phyloP scores from a whole-genome alignment of 2,329 filamentous ascomycete species.

The Colletotrichum sp. region DNA sequence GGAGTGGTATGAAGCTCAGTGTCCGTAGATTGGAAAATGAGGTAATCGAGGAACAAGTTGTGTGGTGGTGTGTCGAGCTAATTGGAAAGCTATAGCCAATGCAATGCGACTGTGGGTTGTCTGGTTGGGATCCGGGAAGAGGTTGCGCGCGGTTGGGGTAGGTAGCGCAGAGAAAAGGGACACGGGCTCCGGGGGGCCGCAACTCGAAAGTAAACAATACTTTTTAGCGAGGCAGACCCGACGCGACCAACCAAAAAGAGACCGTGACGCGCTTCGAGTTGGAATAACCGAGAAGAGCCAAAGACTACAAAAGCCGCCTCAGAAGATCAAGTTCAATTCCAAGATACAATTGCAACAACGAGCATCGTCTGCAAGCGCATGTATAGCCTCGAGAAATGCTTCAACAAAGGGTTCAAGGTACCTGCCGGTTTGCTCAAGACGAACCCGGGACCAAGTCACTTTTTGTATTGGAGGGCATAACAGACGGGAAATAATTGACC shows the following conservation, averaged over 20 bases:
- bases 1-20: background rate
- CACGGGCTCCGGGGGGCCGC: background rate
- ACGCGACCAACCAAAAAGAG: background rate
- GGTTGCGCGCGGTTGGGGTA: background rate
- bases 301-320: background rate
- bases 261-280: background rate
- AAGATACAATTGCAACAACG: background rate
- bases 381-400: background rate
- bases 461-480: background rate
- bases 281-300: background rate
- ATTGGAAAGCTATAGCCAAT: conserved; percentile 1
- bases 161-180: background rate
- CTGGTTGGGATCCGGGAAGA: background rate
- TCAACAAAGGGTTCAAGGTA: conserved; percentile 1
- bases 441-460: background rate
- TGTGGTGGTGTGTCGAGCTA: background rate
- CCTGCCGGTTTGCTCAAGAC: background rate
- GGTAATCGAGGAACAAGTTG: background rate
- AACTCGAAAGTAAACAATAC: background rate
- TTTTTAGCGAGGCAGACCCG: background rate
- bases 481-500: background rate
- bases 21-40: background rate
- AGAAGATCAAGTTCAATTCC: background rate
- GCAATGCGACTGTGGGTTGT: background rate
- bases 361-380: background rate